These are phyloP conservation scores for Gnomoniopsis sp. DNA, from an alignment of 2,329 filamentous ascomycete species.

Conservation along the genomic window DNA sequence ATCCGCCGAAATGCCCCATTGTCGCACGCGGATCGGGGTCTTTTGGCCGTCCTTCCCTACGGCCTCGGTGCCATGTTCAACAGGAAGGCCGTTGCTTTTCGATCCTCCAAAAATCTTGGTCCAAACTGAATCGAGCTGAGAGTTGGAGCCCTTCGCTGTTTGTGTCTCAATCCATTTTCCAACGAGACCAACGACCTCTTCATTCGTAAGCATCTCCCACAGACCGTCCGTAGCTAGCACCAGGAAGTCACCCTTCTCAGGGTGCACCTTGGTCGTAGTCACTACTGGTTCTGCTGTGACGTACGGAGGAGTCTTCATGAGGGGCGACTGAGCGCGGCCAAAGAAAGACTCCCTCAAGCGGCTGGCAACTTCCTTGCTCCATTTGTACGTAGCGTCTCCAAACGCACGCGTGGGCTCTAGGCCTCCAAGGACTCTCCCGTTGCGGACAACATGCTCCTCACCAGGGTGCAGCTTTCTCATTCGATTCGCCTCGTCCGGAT, in stretches of 20 bases:
- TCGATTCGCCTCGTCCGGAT: slow-evolving; percentile 76
- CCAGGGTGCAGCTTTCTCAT: slow-evolving; percentile 84
- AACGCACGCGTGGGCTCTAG: slow-evolving; percentile 93
- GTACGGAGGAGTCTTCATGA: slow-evolving; percentile 89
- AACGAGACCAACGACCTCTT: slow-evolving; percentile 94
- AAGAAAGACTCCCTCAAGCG: slow-evolving; percentile 85
- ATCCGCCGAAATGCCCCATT: slow-evolving; percentile 80
- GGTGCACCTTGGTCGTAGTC: slow-evolving; percentile 87
- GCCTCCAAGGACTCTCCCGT: slow-evolving; percentile 86
- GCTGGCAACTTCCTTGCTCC: slow-evolving; percentile 80
- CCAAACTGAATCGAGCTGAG: slow-evolving; percentile 70
- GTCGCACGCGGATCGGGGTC: slow-evolving; percentile 81
- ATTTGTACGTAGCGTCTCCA: slow-evolving; percentile 96
- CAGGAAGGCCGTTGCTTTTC: slow-evolving; percentile 57
- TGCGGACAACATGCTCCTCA: slow-evolving; percentile 81
- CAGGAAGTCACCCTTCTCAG: slow-evolving; percentile 87
- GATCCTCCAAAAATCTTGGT: slow-evolving; percentile 58
- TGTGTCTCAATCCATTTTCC: slow-evolving; percentile 95
- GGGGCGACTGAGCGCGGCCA: slow-evolving; percentile 69
- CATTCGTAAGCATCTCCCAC: slow-evolving; percentile 99
- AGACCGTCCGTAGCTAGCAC: slow-evolving; percentile 95
- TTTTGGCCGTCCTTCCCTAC: slow-evolving; percentile 66
- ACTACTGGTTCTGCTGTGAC: slow-evolving; percentile 95
- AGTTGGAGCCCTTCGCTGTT: slow-evolving; percentile 43
- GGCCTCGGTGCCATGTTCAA: slow-evolving; percentile 59